Base-by-base conservation (phyloP, 129 eudicot species). In the Escallonia herrerae region DNA sequence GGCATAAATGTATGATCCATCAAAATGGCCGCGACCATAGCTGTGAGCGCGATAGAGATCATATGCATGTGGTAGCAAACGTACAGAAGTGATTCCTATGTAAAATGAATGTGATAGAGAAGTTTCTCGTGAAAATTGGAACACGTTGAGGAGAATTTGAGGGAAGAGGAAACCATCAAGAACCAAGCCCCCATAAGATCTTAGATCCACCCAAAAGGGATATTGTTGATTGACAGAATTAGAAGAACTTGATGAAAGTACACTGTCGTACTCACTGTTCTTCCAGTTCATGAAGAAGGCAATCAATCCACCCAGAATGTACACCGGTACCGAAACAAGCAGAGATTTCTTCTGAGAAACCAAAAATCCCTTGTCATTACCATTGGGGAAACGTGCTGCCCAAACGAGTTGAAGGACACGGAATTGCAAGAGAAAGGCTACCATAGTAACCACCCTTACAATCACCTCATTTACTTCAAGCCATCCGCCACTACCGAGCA, bases 121-220 rank as follows among this genome's bases (percentile, higher is more conserved):
- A 41, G 52, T 74, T 66, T 73, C 90, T 55, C 44, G 74, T 3
- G 95, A 87, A 59, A 53, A 72, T 41, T 63, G 72, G 50, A 91
- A 77, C 4, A 77, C 37, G 60, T 87, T 91, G 64, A 85, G 79
- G 37, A 85, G 39, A 54, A 91, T 65, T 75, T 91, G 97, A 11
- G 97, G 97, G 50, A 87, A 48, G 8, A 87, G 87, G 62, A 87
- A 87, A 7, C 85, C 83, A 43, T 91, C 97, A 15, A 87, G 80
- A 5, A 78, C 60, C 60, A 91, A 70, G 43, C 97, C 95, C 5
- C 81, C 83, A 58, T 77, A 91, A 4, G 97, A 83, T 75, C 77
- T 74, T 39, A 91, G 43, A 61, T 79, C 74, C 12, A 72, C 76
- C 88, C 86, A 90, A 10, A 76, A 41, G 2, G 87, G 68, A 6